A percentile compares a stretch with the other conserved stretches of the same genome.
Conservation (phyloP, 176 grass and related monocot species). For the sorghum (Sorghum bicolor) region Sorghum_bicolor_NCBIv3 NC_012870.2:76121001-76121500, state of each 20-base stretch:
- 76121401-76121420: slow-evolving; percentile 43
- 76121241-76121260: slow-evolving; percentile 81
- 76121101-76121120: slow-evolving; percentile 48
- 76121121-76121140: slow-evolving; percentile 46
- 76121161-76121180: slow-evolving; percentile 66
- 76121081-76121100: slow-evolving; percentile 67
- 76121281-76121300: slow-evolving; percentile 57
- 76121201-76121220: slow-evolving; percentile 61
- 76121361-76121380: slow-evolving; percentile 60
- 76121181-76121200: slow-evolving; percentile 39
- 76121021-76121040: slow-evolving; percentile 40
- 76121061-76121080: slow-evolving; percentile 57
- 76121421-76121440: slow-evolving; percentile 56
- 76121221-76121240: slow-evolving; percentile 55
- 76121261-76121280: slow-evolving; percentile 54
- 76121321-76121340: slow-evolving; percentile 24
- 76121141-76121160: slow-evolving; percentile 77
- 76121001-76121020: slow-evolving; percentile 72
- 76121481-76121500: slow-evolving; percentile 53
- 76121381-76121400: slow-evolving; percentile 54
- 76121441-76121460: slow-evolving; percentile 58
- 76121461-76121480: slow-evolving; percentile 65
- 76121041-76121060: slow-evolving; percentile 59
- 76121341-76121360: slow-evolving; percentile 46
- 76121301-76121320: slow-evolving; percentile 58